These are phyloP conservation scores for Populus nigra DNA, from an alignment of 345 rosid genomes.

Conservation along the genomic window DNA sequence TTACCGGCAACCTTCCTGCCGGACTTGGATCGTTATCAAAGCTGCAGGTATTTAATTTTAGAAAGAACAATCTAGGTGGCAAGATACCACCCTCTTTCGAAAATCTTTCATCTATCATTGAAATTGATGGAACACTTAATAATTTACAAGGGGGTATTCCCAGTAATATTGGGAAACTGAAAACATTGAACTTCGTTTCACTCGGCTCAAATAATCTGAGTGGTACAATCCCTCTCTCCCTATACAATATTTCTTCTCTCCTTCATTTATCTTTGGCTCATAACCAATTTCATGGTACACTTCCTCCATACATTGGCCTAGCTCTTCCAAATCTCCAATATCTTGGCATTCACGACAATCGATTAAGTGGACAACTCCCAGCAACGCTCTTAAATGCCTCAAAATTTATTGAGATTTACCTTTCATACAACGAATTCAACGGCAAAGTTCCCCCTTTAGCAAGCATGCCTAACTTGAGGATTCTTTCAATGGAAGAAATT, in stretches of 20 bases:
- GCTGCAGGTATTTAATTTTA: too few relatives aligned
- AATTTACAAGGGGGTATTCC: constrained; percentile 17
- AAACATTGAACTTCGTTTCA: not conserved
- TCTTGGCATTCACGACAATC: not conserved
- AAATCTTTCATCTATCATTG: constrained; percentile 15
- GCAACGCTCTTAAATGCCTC: constrained; percentile 26
- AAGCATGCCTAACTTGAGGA: not conserved
- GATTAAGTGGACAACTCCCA: constrained; percentile 19
- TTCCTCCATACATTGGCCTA: constrained; percentile 2
- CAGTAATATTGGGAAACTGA: constrained; percentile 19
- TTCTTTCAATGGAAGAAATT: not conserved
- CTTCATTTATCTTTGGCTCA: rapidly evolving
- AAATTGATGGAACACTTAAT: not conserved
- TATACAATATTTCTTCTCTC: constrained; percentile 17
- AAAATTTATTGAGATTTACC: not conserved
- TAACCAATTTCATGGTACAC: constrained; percentile 18
- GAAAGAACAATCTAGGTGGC: too few relatives aligned
- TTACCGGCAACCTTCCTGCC: too few relatives aligned
- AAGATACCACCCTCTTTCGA: not conserved
- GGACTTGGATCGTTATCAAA: too few relatives aligned
- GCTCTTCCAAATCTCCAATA: constrained; percentile 14
- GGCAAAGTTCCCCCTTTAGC: constrained; percentile 19
- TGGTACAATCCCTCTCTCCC: constrained; percentile 16
- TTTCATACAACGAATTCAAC: not conserved
- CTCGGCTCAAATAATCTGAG: not conserved